These are phyloP conservation scores for Pseudoturritis turrita DNA, from an alignment of 345 rosid genomes.

Conservation along the genomic window DNA sequence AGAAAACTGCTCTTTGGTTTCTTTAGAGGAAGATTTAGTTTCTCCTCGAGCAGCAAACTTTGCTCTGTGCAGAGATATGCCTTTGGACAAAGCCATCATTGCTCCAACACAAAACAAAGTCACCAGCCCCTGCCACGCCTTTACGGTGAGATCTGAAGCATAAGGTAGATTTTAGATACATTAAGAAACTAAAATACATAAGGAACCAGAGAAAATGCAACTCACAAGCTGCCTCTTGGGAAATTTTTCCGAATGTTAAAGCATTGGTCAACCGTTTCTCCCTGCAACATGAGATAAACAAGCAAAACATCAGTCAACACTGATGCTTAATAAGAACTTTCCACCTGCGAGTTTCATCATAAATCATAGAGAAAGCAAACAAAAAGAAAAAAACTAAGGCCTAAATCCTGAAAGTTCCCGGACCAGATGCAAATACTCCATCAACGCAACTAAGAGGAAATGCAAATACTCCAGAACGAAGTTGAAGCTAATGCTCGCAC, in stretches of 20 bases:
- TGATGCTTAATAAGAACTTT: not conserved
- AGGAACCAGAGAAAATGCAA: constrained; percentile 2
- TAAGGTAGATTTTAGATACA: not conserved
- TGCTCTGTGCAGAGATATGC: constrained; percentile 43
- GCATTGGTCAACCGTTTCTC: constrained; percentile 53
- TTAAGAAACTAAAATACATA: not conserved
- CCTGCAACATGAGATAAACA: constrained; percentile 39
- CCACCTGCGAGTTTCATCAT: not conserved
- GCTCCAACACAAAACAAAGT: constrained; percentile 59
- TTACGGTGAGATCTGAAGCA: constrained; percentile 54
- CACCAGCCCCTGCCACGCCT: constrained; percentile 42
- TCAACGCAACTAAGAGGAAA: not conserved
- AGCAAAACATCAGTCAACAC: not conserved
- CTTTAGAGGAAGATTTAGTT: constrained; percentile 38
- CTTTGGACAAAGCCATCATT: constrained; percentile 55
- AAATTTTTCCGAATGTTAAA: constrained; percentile 41
- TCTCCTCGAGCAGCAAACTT: constrained; percentile 27
- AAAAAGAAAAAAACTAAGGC: not conserved
- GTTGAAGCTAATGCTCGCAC: not conserved
- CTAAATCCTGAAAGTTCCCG: not conserved
- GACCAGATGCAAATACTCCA: constrained; percentile 20
- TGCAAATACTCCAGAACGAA: not conserved
- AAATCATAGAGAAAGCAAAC: not conserved
- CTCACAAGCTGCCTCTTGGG: constrained; percentile 72
- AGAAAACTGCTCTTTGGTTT: constrained; percentile 43